Evolutionary conservation across 805 yeast genomes (phyloP).

Genomic region (Metahyphopichia silvanorum): DNA sequence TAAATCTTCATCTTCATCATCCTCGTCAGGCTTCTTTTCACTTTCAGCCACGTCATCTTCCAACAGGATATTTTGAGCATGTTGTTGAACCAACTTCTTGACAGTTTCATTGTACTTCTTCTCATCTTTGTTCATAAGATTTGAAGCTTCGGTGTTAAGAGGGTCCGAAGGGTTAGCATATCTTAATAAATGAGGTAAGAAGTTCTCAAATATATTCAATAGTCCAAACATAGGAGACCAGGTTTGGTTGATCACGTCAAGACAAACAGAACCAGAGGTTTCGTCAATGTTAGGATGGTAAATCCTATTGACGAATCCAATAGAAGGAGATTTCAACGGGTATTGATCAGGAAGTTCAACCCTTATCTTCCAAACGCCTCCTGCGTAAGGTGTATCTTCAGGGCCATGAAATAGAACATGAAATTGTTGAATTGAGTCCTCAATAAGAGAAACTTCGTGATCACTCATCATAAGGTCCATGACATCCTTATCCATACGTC

Average conservation of each 20-base stretch:
- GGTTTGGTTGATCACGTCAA: constrained; percentile 94
- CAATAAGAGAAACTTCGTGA: constrained; percentile 78
- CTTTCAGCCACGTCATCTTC: constrained; percentile 42
- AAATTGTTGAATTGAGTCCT: constrained; percentile 79
- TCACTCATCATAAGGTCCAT: constrained; percentile 96
- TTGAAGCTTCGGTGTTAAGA: constrained; percentile 84
- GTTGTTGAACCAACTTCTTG: constrained; percentile 66
- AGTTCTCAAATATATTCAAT: constrained; percentile 85
- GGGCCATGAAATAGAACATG: constrained; percentile 87
- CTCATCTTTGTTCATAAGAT: constrained; percentile 68
- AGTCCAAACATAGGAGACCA: constrained; percentile 98
- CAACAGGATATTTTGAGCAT: constrained; percentile 37
- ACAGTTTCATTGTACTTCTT: constrained; percentile 66
- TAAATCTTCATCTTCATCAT: constrained; percentile 37
- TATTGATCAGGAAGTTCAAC: constrained; percentile 94
- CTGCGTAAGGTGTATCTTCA: constrained; percentile 73
- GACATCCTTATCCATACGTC: constrained; percentile 91
- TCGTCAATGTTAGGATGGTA: constrained; percentile 96
- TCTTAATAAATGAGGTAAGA: constrained; percentile 84
- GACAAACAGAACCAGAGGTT: constrained; percentile 84
- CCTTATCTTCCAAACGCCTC: constrained; percentile 86
- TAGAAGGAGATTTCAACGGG: constrained; percentile 94
- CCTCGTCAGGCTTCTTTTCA: constrained; percentile 30
- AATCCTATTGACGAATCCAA: constrained; percentile 87
- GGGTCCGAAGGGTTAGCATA: constrained; percentile 97